Percentiles rank a stretch among this genome's conserved stretches.
These are phyloP conservation scores for Hanseniaspora clermontiae DNA, from an alignment of 805 yeast species.

Conservation along the genomic window DNA sequence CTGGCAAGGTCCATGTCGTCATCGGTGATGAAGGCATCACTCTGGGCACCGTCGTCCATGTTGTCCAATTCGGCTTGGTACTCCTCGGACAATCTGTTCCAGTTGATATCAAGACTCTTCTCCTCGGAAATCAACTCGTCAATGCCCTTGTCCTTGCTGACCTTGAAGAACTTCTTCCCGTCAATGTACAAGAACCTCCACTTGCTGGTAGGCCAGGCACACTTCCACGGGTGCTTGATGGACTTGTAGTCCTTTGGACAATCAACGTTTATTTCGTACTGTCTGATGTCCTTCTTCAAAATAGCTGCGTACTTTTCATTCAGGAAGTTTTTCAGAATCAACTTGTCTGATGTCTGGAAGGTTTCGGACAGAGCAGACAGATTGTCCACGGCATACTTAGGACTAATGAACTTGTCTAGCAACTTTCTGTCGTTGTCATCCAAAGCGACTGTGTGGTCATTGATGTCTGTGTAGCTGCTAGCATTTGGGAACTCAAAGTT, in stretches of 20 bases:
- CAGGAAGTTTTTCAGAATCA: constrained; percentile 41
- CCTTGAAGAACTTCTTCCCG: constrained; percentile 35
- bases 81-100: constrained; percentile 17
- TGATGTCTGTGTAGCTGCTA: constrained; percentile 30
- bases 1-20: constrained; percentile 35
- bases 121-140: constrained; percentile 18
- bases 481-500: constrained; percentile 70
- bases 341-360: constrained; percentile 44
- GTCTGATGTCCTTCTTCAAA: constrained; percentile 39
- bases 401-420: constrained; percentile 22
- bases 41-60: constrained; percentile 30
- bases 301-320: constrained; percentile 39
- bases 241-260: constrained; percentile 48
- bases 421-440: constrained; percentile 20
- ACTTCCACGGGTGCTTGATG: constrained; percentile 65
- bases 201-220: constrained; percentile 89
- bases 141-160: constrained; percentile 22
- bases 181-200: constrained; percentile 76
- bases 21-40: constrained; percentile 10
- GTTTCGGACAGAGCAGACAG: constrained; percentile 50
- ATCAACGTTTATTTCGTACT: constrained; percentile 45
- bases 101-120: background rate
- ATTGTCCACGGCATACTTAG: constrained; percentile 39
- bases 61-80: constrained; percentile 20
- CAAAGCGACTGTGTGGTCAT: constrained; percentile 29